Evolutionary conservation across 1,284 basidiomycete species (phyloP).

Genomic region (Garcileccinum viscosum): DNA sequence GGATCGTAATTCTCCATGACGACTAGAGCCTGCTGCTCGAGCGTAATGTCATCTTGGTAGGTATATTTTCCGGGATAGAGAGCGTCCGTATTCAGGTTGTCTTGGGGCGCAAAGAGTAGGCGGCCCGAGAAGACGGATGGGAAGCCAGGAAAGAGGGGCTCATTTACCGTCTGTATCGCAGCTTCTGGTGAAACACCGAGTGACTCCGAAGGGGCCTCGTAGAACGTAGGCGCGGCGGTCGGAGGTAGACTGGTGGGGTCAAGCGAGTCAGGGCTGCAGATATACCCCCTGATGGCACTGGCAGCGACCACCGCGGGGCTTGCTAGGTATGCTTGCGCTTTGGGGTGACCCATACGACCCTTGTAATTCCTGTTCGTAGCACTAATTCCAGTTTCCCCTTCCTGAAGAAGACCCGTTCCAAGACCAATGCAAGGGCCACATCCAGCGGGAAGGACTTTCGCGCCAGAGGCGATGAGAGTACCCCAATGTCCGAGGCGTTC

Average conservation of each 20-base stretch:
- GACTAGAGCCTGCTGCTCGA: conserved; percentile 92
- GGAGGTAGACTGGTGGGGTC: conserved; percentile 63
- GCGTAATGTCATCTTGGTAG: conserved; percentile 99
- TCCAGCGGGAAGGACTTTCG: conserved; percentile 91
- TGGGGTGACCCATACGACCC: conserved; percentile 96
- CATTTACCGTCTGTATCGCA: conserved; percentile 44
- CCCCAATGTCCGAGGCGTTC: conserved; percentile 91
- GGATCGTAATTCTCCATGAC: conserved; percentile 99
- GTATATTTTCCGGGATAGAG: conserved; percentile 99
- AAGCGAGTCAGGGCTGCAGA: conserved; percentile 82
- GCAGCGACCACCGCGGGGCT: conserved; percentile 97
- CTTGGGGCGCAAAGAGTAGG: conserved; percentile 92
- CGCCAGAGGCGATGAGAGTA: conserved; percentile 84
- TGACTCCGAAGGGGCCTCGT: conserved; percentile 50
- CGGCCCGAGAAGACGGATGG: conserved; percentile 85
- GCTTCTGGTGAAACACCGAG: conserved; percentile 33
- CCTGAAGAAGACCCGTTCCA: conserved; percentile 90
- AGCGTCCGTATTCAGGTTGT: conserved; percentile 98
- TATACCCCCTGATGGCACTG: conserved; percentile 90
- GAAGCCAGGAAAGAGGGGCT: conserved; percentile 80
- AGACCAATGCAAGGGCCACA: conserved; percentile 99
- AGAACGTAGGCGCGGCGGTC: conserved; percentile 62
- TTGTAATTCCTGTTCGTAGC: conserved; percentile 99
- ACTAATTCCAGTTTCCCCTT: conserved; percentile 95
- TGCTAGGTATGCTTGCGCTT: conserved; percentile 94